phyloP scores from a whole-genome alignment of 139 green algal genomes.

The Nannochloris sp. region DNA sequence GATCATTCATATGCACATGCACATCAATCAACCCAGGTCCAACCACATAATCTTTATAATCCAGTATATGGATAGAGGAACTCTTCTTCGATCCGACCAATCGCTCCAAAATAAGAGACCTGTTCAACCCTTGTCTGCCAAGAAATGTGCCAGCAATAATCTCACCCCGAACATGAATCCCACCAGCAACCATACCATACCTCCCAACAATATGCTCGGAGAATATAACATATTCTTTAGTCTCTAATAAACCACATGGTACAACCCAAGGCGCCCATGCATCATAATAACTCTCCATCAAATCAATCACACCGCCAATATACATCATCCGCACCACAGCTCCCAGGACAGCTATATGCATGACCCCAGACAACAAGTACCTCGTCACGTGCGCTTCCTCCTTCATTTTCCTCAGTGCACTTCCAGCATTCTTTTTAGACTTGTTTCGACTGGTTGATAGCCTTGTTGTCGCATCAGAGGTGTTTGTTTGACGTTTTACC shows the following conservation, averaged over 20 bases:
- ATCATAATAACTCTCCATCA: constrained; percentile 3
- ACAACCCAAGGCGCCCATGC: constrained; percentile 6
- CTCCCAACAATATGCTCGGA: constrained; percentile 19
- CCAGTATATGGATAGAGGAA: constrained; percentile 8
- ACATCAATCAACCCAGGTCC: constrained; percentile 81
- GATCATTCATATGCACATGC: constrained; percentile 92
- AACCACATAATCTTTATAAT: constrained; percentile 46
- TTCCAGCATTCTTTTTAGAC: constrained; percentile 3
- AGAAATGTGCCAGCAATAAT: constrained; percentile 18
- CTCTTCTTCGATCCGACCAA: not conserved
- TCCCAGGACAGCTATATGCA: constrained; percentile 5
- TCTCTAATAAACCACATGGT: constrained; percentile 21
- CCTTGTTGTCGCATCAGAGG: too few species aligned
- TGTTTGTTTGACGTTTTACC: too few species aligned
- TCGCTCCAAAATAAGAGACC: not conserved
- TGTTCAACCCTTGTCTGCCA: not conserved
- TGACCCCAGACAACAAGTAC: not conserved
- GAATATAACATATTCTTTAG: constrained; percentile 26
- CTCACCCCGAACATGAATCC: constrained; percentile 29
- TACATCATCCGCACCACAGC: not conserved
- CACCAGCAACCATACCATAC: constrained; percentile 13
- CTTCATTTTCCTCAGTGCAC: not conserved
- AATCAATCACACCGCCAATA: not conserved
- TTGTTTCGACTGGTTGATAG: not conserved
- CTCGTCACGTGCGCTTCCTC: not conserved